Evolutionary conservation across 768 basidiomycete genomes (phyloP).

Genomic region (Tulasnella sp.): DNA sequence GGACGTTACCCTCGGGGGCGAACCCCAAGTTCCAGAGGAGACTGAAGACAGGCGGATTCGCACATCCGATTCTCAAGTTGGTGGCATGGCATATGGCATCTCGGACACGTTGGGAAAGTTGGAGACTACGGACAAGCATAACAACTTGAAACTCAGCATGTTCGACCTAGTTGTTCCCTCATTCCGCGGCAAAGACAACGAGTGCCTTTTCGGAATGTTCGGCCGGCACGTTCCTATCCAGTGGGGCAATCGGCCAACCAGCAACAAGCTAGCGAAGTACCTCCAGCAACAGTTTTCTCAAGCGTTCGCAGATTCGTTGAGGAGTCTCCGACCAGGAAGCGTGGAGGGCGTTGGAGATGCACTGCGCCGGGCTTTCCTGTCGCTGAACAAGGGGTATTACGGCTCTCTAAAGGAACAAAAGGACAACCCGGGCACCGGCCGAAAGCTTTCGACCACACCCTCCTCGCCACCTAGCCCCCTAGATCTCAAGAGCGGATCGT

Average conservation of each 20-base stretch:
- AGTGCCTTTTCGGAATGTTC: slow-evolving; percentile 95
- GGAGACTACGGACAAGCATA: slow-evolving; percentile 58
- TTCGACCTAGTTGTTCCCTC: slow-evolving; percentile 86
- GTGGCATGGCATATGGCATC: slow-evolving; percentile 92
- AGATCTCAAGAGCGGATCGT: slow-evolving; percentile 61
- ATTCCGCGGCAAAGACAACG: slow-evolving; percentile 65
- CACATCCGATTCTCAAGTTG: slow-evolving; percentile 80
- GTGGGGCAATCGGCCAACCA: slow-evolving; percentile 32
- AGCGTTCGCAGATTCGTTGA: slow-evolving; percentile 54
- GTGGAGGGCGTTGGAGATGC: slow-evolving; percentile 63
- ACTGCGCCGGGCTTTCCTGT: slow-evolving; percentile 77
- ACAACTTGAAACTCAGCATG: slow-evolving; percentile 80
- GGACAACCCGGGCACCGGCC: slow-evolving; percentile 26
- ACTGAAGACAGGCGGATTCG: slow-evolving; percentile 84
- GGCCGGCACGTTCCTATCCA: slow-evolving; percentile 58
- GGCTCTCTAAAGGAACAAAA: slow-evolving; percentile 41
- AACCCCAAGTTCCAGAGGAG: slow-evolving; percentile 41
- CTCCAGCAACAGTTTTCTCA: slow-evolving; percentile 71
- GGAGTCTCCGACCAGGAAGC: slow-evolving; percentile 36
- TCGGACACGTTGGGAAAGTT: slow-evolving; percentile 72
- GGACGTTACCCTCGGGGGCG: slow-evolving; percentile 85
- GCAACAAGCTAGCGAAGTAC: slow-evolving; percentile 70
- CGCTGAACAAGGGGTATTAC: slow-evolving; percentile 74
- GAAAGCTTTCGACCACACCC: slow-evolving; percentile 72
- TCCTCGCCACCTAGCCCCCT: slow-evolving; percentile 33